phyloP scores from a whole-genome alignment of 208 protist genomes.

The Trypanosoma lewisi region DNA sequence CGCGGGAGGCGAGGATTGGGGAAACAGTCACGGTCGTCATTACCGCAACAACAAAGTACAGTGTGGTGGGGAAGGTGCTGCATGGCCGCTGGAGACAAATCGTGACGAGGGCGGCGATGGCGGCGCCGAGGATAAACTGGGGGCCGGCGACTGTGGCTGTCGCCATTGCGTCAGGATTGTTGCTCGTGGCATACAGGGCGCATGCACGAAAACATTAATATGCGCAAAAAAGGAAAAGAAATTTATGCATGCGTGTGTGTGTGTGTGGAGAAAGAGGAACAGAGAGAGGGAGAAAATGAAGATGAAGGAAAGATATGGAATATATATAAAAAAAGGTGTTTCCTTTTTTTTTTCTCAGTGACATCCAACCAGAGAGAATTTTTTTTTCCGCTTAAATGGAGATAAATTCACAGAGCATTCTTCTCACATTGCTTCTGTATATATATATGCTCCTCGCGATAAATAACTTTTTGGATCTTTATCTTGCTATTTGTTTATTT shows the following conservation, averaged over 20 bases:
- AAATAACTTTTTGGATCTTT: background rate
- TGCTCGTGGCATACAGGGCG: background rate
- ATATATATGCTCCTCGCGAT: background rate
- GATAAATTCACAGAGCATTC: background rate
- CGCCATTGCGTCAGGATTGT: background rate
- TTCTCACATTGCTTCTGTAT: background rate
- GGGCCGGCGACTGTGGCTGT: background rate
- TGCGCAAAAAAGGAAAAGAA: constrained; percentile 9
- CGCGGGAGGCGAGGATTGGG: constrained; percentile 32
- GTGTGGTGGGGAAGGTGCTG: constrained; percentile 28
- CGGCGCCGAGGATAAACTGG: background rate
- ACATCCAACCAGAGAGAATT: too few relatives aligned
- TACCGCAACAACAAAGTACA: constrained; percentile 33
- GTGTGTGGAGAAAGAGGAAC: background rate
- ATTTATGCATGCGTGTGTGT: background rate
- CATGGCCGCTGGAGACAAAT: constrained; percentile 6
- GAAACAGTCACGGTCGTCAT: constrained; percentile 32
- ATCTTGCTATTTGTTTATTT: constrained; percentile 4
- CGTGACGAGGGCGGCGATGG: background rate
- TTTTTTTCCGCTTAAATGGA: background rate
- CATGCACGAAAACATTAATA: background rate
- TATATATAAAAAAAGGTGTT: too few relatives aligned
- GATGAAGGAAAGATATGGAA: too few relatives aligned
- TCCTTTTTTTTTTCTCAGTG: too few relatives aligned
- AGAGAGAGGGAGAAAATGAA: too few relatives aligned